A percentile compares a stretch with the other conserved stretches of the same genome.
phyloP scores from a whole-genome alignment of 306 rosid species.

The Citrullus mucosospermus region DNA sequence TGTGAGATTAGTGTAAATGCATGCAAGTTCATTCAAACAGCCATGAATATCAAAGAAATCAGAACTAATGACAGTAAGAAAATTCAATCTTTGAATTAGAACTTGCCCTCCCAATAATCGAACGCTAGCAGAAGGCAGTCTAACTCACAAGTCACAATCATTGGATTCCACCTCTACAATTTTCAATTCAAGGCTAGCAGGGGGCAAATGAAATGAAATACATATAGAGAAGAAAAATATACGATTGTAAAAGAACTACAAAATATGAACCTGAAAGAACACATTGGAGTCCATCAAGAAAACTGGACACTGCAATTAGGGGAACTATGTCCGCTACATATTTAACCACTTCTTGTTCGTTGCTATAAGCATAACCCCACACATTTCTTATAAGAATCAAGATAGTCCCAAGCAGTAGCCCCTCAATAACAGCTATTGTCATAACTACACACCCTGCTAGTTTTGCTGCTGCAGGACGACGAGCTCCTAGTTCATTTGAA shows the following conservation, averaged over 20 bases:
- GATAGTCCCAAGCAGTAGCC: slow-evolving; percentile 24
- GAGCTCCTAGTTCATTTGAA: slow-evolving; percentile 74
- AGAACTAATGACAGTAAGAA: background rate
- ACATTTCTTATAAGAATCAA: slow-evolving; percentile 40
- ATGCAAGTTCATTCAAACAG: background rate
- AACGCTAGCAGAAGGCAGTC: background rate
- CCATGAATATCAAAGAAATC: too few relatives aligned
- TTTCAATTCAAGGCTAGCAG: too few relatives aligned
- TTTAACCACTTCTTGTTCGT: slow-evolving; percentile 39
- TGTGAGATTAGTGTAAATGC: background rate
- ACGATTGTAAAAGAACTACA: background rate
- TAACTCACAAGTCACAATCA: too few relatives aligned
- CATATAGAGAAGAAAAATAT: background rate
- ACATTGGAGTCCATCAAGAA: slow-evolving; percentile 52
- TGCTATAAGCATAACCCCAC: slow-evolving; percentile 63
- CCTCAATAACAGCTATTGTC: slow-evolving; percentile 35
- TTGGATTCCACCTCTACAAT: background rate
- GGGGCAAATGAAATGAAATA: background rate
- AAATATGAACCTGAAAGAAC: slow-evolving; percentile 44
- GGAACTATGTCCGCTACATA: slow-evolving; percentile 53
- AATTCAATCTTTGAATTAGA: background rate
- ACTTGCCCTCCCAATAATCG: background rate
- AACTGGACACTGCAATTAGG: slow-evolving; percentile 40
- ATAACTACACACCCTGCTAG: slow-evolving; percentile 42
- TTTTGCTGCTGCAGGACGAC: slow-evolving; percentile 36